phyloP scores from a whole-genome alignment of 805 yeast species.

The Scheffersomyces spartinae region DNA sequence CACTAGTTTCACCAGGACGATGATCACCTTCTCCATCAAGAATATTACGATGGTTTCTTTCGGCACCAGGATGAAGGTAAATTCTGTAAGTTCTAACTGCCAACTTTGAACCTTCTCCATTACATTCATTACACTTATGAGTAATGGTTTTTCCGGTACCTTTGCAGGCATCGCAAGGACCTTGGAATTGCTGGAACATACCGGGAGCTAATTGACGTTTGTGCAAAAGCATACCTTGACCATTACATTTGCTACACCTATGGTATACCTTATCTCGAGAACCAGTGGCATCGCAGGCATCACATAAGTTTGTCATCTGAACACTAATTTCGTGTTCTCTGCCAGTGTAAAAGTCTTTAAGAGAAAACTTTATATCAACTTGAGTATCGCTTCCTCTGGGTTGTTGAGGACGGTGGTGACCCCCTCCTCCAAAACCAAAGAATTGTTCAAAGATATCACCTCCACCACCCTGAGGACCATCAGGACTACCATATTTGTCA shows the following conservation, averaged over 20 bases:
- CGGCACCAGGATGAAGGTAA: constrained; percentile 59
- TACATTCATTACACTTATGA: constrained; percentile 56
- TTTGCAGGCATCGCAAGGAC: constrained; percentile 65
- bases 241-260: constrained; percentile 59
- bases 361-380: constrained; percentile 41
- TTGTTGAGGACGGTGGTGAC: constrained; percentile 22
- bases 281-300: constrained; percentile 74
- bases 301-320: constrained; percentile 66
- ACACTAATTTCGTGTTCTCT: constrained; percentile 45
- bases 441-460: constrained; percentile 56
- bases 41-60: constrained; percentile 45
- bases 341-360: constrained; percentile 69
- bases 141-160: constrained; percentile 66
- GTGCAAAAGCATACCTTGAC: constrained; percentile 57
- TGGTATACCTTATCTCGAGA: constrained; percentile 66
- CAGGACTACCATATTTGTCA: constrained; percentile 68
- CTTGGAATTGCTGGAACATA: constrained; percentile 78
- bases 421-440: constrained; percentile 29
- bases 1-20: constrained; percentile 72
- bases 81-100: constrained; percentile 47
- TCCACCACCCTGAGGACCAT: constrained; percentile 31
- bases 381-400: constrained; percentile 54
- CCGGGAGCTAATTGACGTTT: constrained; percentile 78
- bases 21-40: constrained; percentile 74
- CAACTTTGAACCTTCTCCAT: constrained; percentile 55